phyloP scores from a whole-genome alignment of 2,329 filamentous ascomycete species.

The Chaetomium strumarium region DNA sequence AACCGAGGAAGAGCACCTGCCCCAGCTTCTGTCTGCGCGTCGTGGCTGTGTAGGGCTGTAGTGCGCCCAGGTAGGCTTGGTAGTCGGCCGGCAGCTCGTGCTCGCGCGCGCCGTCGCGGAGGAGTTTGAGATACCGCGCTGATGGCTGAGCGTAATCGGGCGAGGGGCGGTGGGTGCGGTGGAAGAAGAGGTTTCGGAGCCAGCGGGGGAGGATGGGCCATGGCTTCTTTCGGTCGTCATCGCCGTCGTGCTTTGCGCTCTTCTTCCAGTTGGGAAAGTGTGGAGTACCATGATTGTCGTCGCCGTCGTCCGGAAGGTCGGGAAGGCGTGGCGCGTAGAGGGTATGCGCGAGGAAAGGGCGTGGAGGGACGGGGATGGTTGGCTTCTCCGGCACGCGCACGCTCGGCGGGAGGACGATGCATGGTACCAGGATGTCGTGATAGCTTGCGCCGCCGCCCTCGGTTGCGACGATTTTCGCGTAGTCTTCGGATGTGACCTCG shows the following conservation, averaged over 20 bases:
- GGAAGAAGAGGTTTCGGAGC: conserved; percentile 33
- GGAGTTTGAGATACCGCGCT: conserved; percentile 72
- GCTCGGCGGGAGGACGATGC: conserved; percentile 59
- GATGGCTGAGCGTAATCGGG: conserved; percentile 76
- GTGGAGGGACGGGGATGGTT: conserved; percentile 49
- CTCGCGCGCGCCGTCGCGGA: conserved; percentile 72
- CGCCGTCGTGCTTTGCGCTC: conserved; percentile 9
- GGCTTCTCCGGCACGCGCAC: conserved; percentile 60
- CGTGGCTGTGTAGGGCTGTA: conserved; percentile 68
- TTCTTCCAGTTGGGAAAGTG: not conserved
- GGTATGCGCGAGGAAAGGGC: conserved; percentile 76
- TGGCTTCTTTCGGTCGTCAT: conserved; percentile 16
- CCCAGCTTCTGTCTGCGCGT: conserved; percentile 61
- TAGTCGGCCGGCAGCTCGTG: conserved; percentile 77
- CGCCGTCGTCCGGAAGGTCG: conserved; percentile 25
- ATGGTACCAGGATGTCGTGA: conserved; percentile 73
- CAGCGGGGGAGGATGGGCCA: conserved; percentile 33
- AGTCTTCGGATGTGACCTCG: conserved; percentile 81
- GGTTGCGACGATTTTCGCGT: conserved; percentile 77
- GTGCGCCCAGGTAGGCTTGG: conserved; percentile 60
- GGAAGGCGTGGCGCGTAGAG: conserved; percentile 62
- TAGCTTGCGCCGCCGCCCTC: conserved; percentile 87
- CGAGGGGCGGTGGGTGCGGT: conserved; percentile 52
- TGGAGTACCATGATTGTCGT: conserved; percentile 18
- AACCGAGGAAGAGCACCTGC: conserved; percentile 50